Conservation (phyloP, 345 rosid genomes). For the Angophora floribunda region DNA sequence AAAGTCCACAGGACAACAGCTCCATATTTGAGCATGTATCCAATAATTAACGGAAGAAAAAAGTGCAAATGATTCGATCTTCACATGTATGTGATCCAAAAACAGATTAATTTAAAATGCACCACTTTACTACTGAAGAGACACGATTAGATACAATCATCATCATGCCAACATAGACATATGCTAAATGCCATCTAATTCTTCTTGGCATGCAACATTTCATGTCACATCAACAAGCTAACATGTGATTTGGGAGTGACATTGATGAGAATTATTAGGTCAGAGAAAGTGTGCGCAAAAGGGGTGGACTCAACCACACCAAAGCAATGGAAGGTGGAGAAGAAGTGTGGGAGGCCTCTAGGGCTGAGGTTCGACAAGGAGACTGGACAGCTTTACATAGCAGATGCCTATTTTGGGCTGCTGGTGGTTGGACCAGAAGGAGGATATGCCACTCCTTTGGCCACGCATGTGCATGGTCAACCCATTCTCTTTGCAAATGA, state of each 20-base stretch:
- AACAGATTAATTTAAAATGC: background rate
- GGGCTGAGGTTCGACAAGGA: constrained; percentile 69
- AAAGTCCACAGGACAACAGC: background rate
- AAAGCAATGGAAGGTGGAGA: constrained; percentile 95
- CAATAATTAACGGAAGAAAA: background rate
- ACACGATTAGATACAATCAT: background rate
- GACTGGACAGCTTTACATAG: constrained; percentile 64
- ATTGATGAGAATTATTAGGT: constrained; percentile 34
- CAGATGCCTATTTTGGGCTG: constrained; percentile 91
- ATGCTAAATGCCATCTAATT: background rate
- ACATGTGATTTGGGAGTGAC: background rate
- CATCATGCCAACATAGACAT: background rate
- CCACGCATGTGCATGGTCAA: constrained; percentile 56
- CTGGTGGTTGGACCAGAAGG: constrained; percentile 79
- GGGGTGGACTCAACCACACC: constrained; percentile 82
- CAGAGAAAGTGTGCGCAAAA: constrained; percentile 56
- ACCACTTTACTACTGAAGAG: background rate
- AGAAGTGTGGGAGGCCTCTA: constrained; percentile 73
- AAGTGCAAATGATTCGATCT: background rate
- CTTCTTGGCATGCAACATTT: background rate
- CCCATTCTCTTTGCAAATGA: constrained; percentile 91
- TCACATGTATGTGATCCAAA: background rate
- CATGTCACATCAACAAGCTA: background rate
- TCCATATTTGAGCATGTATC: background rate
- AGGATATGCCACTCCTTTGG: constrained; percentile 69